These are phyloP conservation scores for Russula earlei DNA, from an alignment of 768 basidiomycete genomes.

Conservation along the genomic window DNA sequence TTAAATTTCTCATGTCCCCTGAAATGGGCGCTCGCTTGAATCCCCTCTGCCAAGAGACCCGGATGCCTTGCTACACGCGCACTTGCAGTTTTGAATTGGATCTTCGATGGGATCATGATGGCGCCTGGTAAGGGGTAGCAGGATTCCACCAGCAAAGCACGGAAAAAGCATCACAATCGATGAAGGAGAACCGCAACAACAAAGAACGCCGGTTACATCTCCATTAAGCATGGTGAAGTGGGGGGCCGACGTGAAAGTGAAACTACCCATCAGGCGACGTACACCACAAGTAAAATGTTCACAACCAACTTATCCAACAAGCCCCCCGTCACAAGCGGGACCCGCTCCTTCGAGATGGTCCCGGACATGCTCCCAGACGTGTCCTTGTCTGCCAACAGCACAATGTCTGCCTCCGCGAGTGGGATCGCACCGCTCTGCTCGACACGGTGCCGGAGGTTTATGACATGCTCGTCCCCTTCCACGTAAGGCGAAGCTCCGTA, in stretches of 20 bases:
- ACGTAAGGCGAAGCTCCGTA: slow-evolving; percentile 36
- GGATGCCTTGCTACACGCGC: no score
- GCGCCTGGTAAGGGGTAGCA: no score
- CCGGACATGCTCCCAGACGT: slow-evolving; percentile 33
- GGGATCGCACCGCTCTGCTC: slow-evolving; percentile 61
- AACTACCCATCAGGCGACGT: slow-evolving; percentile 40
- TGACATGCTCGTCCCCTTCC: slow-evolving; percentile 25
- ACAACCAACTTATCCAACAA: slow-evolving; percentile 67
- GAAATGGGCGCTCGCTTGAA: no score
- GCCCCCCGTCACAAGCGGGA: slow-evolving; percentile 57
- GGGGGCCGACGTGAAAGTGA: not conserved
- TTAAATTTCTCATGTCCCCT: no score
- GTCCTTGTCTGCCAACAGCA: slow-evolving; percentile 46
- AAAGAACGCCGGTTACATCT: not conserved
- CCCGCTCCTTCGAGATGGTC: slow-evolving; percentile 51
- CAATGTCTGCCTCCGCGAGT: slow-evolving; percentile 53
- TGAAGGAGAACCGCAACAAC: not conserved
- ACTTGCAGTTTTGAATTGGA: no score
- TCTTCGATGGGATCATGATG: no score
- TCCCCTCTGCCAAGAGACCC: no score
- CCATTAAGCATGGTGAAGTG: no score
- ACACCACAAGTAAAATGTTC: slow-evolving; percentile 65
- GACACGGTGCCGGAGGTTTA: slow-evolving; percentile 42
- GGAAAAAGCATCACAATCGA: not conserved
- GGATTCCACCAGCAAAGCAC: no score